A percentile compares a stretch with the other conserved stretches of the same genome.
Evolutionary conservation across 192 early-diverging fungal genomes (phyloP).

Genomic region (Gonapodya sp.): DNA sequence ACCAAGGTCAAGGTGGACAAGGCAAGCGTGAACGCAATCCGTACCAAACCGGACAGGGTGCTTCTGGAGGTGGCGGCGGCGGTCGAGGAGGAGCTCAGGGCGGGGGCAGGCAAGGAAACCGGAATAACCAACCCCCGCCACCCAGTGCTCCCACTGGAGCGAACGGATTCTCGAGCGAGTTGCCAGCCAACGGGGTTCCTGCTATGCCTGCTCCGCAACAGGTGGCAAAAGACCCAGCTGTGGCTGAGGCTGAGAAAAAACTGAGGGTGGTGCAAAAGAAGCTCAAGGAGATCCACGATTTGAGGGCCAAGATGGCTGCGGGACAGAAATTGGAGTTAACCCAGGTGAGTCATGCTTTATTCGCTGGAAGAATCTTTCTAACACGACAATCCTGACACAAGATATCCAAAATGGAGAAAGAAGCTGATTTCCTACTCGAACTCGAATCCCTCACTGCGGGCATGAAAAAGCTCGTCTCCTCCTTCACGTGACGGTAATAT

Average conservation of each 20-base stretch:
- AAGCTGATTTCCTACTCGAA: background rate
- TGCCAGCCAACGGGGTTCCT: background rate
- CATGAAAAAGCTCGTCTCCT: background rate
- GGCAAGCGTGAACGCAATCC: constrained; percentile 57
- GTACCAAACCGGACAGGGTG: constrained; percentile 40
- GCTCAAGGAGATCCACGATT: constrained; percentile 75
- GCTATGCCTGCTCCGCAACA: background rate
- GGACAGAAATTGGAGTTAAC: constrained; percentile 77
- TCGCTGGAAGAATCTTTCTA: too few relatives aligned
- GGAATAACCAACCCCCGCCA: background rate
- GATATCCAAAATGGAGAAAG: background rate
- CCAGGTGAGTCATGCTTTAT: constrained; percentile 39
- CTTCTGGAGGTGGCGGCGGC: too few relatives aligned
- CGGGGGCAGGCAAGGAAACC: background rate
- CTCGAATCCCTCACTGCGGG: background rate
- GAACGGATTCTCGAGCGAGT: background rate
- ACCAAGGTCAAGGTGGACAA: constrained; percentile 58
- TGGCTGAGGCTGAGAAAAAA: constrained; percentile 75
- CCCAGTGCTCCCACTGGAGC: background rate
- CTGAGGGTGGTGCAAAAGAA: constrained; percentile 84
- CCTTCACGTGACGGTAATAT: too few relatives aligned
- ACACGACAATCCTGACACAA: background rate
- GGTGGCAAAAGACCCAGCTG: constrained; percentile 13
- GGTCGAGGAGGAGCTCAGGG: background rate
- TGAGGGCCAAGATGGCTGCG: constrained; percentile 64